Evolutionary conservation across 1,139 yeast species (phyloP).

Genomic region (Entelexis paramagnoliae): DNA sequence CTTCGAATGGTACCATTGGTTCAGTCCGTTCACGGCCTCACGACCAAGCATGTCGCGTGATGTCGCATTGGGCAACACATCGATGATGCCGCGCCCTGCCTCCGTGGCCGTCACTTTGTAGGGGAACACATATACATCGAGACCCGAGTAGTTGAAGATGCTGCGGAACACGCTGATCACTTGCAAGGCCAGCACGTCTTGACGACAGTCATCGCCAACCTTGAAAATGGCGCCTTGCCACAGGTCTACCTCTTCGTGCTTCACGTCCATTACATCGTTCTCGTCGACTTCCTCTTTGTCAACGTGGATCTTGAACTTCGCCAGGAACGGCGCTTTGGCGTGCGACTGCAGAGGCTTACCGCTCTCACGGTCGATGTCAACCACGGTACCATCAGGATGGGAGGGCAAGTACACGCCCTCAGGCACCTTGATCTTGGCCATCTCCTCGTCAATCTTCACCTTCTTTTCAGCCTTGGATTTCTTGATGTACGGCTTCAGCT

Average conservation of each 20-base stretch:
- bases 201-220: conserved; percentile 98
- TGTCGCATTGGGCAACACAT: conserved; percentile 86
- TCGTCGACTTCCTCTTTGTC: conserved; percentile 37
- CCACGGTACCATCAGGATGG: conserved; percentile 89
- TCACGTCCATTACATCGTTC: conserved; percentile 29
- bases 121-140: conserved; percentile 86
- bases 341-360: conserved; percentile 97
- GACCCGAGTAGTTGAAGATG: conserved; percentile 78
- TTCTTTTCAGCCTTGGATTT: conserved; percentile 94
- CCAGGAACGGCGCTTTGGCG: conserved; percentile 98
- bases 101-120: conserved; percentile 96
- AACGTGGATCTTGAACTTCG: conserved; percentile 75
- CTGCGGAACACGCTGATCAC: conserved; percentile 83
- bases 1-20: conserved; percentile 83
- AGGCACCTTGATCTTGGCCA: conserved; percentile 65
- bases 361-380: conserved; percentile 83
- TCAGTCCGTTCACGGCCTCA: conserved; percentile 94
- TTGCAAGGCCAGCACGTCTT: conserved; percentile 90
- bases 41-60: conserved; percentile 98
- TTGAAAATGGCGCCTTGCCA: conserved; percentile 97
- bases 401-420: conserved; percentile 90
- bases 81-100: conserved; percentile 98
- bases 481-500: conserved; percentile 84
- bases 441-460: conserved; percentile 91
- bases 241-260: conserved; percentile 23